Base-by-base conservation (phyloP, 1,139 yeast genomes). In the Yamadazyma kanchanaburiensis region DNA sequence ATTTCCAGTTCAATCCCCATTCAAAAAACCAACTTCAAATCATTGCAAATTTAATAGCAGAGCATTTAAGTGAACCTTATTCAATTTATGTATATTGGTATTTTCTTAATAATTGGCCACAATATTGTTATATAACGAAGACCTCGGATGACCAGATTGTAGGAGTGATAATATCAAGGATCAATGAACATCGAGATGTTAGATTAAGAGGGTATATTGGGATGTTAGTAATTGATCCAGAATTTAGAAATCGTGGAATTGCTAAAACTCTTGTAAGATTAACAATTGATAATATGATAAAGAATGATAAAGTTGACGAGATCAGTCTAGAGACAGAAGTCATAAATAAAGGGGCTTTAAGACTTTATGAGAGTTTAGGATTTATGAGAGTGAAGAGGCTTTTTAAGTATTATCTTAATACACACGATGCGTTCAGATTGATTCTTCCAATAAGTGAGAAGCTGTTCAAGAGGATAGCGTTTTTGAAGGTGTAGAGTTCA, bases 241-340 rank as follows among this genome's bases (percentile, higher is more conserved):
- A 58, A 12, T 79, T 71, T 53, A 64, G 98, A 31, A 89, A 94
- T 7, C 64, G 61, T 27, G 96, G 96, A 2, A 82, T 89, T 27
- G 96, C 96, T 4, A 80, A 80, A 42, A 61, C 62, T 32, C 65
- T 91, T 34, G 89, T 89, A 18, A 64, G 68, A 31, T 51, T 66
- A 39, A 76, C 85, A 5, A 71, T 91, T 4, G 72, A 72, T n/a
- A 70, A 71, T 28, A 84, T 91, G 88, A 67, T 70, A 9, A 55
- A 60, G 4, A 67, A 65, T 37, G 59, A 71, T 3, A 26, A 38
- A 6, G 87, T 89, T 22, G 97, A 91, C 55, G 98, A 91, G 52
- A 77, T 89, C 13, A 81, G 82, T 65, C 67, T 91, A 35, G 98
- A 91, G 53, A 86, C 98, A 0, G 98, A 91, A 52, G 94, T 85